Evolutionary conservation across 768 basidiomycete genomes (phyloP).

Genomic region (Mycena amicta): DNA sequence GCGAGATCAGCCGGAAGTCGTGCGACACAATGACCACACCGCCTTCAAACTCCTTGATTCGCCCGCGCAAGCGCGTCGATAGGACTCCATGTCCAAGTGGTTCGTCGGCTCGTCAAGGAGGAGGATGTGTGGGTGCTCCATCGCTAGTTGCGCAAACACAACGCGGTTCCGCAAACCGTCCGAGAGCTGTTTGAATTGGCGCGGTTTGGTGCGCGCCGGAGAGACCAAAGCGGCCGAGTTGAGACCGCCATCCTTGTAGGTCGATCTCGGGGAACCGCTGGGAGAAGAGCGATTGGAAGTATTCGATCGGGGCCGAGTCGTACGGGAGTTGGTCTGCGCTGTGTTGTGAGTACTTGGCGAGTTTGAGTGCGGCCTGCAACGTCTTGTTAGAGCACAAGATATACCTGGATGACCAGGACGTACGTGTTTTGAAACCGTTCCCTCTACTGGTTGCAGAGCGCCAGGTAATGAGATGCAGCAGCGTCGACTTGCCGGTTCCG

Average conservation of each 20-base stretch:
- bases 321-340: slow-evolving; percentile 98
- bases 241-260: slow-evolving; percentile 87
- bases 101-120: slow-evolving; percentile 95
- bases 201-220: slow-evolving; percentile 92
- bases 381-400: background rate
- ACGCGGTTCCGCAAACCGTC: slow-evolving; percentile 97
- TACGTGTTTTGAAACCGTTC: slow-evolving; percentile 84
- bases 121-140: slow-evolving; percentile 97
- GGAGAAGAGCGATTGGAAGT: slow-evolving; percentile 81
- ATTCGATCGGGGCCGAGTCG: slow-evolving; percentile 87
- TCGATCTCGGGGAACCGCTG: slow-evolving; percentile 95
- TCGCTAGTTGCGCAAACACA: slow-evolving; percentile 93
- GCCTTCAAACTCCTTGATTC: slow-evolving; percentile 96
- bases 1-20: slow-evolving; percentile 98
- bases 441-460: slow-evolving; percentile 74
- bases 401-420: background rate
- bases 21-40: slow-evolving; percentile 99
- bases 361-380: slow-evolving; percentile 67
- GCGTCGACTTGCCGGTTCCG: slow-evolving; percentile 92
- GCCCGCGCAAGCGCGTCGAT: slow-evolving; percentile 95
- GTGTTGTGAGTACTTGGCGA: slow-evolving; percentile 99
- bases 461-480: slow-evolving; percentile 90
- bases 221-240: slow-evolving; percentile 94
- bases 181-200: slow-evolving; percentile 90
- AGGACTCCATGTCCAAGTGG: slow-evolving; percentile 96